Evolutionary conservation across 805 yeast species (phyloP), one percentile per base, ranked within the genome.

Genomic region (Myxozyma udenii): DNA sequence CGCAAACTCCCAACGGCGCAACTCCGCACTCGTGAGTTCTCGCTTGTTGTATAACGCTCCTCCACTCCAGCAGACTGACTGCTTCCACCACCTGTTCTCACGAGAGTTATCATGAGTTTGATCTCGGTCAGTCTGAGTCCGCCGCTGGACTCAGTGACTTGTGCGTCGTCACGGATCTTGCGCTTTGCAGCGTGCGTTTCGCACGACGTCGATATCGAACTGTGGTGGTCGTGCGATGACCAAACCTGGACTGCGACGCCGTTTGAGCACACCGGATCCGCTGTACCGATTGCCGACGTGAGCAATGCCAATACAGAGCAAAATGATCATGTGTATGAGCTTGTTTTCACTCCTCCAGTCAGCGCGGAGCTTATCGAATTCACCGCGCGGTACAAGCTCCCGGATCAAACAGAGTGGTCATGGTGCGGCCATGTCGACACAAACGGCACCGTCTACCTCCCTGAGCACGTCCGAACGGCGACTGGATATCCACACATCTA

Each of bases 311-410:
- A 9, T 19, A 14, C 19, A 19, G 23, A 18, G 16, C 24, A 24
- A 4, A 28, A 25, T 12, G 11, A 23, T 11, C 43, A 37, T 11
- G 39, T 19, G 12, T 53, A 24, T 28, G 16, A 36, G 7, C 37
- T 48, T 19, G 32, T 40, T 39, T 44, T 55, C 21, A 53, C 53
- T 18, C 60, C 60, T 21, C 58, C 60, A 4, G 16, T 25, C 6
- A 46, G 16, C 22, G 47, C 54, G 12, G 30, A 21, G 4, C 25
- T 33, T 4, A 16, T 55, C 19, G 53, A 53, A 18, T 55, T 48
- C 38, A 55, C 60, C n/a, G 58, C 60, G 4, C 32, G 60, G 28
- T 55, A 53, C 38, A 21, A 53, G n/a, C 26, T 48, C 11, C 22
- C 9, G 4, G 22, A 14, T 1, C 33, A 41, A n/a, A 12, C 36